phyloP scores from a whole-genome alignment of 768 basidiomycete genomes.

The Candolleomyces aberdarensis region DNA sequence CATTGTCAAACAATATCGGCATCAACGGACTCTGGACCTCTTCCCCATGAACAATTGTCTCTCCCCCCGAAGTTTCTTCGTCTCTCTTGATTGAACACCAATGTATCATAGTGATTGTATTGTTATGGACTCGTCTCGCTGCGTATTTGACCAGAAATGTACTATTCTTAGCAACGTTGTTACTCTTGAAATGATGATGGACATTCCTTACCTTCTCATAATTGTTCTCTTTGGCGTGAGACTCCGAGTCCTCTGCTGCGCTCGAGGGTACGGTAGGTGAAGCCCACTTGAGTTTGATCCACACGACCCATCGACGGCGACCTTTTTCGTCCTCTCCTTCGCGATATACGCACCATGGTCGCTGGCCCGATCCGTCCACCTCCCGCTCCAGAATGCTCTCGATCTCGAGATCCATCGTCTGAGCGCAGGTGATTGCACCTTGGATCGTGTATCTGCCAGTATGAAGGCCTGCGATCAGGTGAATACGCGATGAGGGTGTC shows the following conservation, averaged over 20 bases:
- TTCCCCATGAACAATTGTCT: conserved; percentile 1
- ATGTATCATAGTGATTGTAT: conserved; percentile 2
- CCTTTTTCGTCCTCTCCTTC: conserved; percentile 65
- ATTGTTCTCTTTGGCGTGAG: conserved; percentile 6
- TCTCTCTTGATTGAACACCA: conserved; percentile 1
- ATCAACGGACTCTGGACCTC: conserved; percentile 1
- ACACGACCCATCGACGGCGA: conserved; percentile 68
- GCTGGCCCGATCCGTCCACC: conserved; percentile 32
- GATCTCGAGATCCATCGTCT: conserved; percentile 40
- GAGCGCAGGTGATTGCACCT: conserved; percentile 47
- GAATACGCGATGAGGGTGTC: conserved; percentile 41
- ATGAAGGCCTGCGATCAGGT: conserved; percentile 73
- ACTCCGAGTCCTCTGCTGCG: not conserved
- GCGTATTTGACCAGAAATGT: not conserved
- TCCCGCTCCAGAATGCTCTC: conserved; percentile 48
- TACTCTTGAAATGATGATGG: conserved; percentile 6
- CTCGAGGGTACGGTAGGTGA: not conserved
- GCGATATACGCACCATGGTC: conserved; percentile 51
- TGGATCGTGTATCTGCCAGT: conserved; percentile 73
- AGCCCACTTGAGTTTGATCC: conserved; percentile 56
- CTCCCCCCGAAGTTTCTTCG: not conserved
- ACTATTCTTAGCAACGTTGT: conserved; percentile 12
- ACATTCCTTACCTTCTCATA: not conserved
- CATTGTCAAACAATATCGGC: not conserved
- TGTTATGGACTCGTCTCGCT: conserved; percentile 5